Evolutionary conservation across 2,329 filamentous ascomycete genomes (phyloP).

Genomic region (Fusarium sp.): DNA sequence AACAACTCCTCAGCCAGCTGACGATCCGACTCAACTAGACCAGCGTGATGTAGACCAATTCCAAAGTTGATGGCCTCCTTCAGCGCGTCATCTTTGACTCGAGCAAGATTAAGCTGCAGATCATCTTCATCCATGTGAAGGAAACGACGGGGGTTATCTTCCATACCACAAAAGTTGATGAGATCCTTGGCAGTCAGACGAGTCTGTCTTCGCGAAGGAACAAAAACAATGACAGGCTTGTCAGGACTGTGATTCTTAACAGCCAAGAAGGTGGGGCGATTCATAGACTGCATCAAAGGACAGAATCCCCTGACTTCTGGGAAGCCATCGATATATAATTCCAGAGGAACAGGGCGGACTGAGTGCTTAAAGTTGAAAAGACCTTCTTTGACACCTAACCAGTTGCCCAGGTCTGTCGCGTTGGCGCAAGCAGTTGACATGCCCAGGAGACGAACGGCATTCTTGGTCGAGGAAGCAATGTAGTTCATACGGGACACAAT

Average conservation of each 20-base stretch:
- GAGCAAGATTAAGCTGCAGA: conserved; percentile 83
- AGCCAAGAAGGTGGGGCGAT: conserved; percentile 92
- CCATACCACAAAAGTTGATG: conserved; percentile 98
- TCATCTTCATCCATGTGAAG: conserved; percentile 95
- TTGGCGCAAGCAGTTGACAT: conserved; percentile 99
- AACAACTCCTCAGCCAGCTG: conserved; percentile 94
- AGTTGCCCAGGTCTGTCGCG: conserved; percentile 91
- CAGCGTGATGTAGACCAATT: conserved; percentile 96
- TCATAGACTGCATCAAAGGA: conserved; percentile 99
- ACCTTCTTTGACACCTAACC: conserved; percentile 95
- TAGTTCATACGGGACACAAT: conserved; percentile 98
- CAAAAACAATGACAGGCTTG: conserved; percentile 98
- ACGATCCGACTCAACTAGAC: conserved; percentile 93
- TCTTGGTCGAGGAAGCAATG: conserved; percentile 93
- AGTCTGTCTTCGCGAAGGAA: conserved; percentile 93
- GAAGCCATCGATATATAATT: conserved; percentile 98
- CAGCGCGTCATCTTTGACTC: conserved; percentile 92
- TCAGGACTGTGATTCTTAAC: conserved; percentile 96
- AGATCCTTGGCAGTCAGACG: conserved; percentile 94
- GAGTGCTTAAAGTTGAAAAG: conserved; percentile 98
- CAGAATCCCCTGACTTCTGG: conserved; percentile 95
- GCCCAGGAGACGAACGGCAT: conserved; percentile 87
- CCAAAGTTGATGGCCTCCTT: conserved; percentile 96
- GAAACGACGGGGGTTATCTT: conserved; percentile 95
- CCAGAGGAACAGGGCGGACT: conserved; percentile 92